Evolutionary conservation across 2,329 filamentous ascomycete species (phyloP).

Genomic region (Neofusicoccum parvum): DNA sequence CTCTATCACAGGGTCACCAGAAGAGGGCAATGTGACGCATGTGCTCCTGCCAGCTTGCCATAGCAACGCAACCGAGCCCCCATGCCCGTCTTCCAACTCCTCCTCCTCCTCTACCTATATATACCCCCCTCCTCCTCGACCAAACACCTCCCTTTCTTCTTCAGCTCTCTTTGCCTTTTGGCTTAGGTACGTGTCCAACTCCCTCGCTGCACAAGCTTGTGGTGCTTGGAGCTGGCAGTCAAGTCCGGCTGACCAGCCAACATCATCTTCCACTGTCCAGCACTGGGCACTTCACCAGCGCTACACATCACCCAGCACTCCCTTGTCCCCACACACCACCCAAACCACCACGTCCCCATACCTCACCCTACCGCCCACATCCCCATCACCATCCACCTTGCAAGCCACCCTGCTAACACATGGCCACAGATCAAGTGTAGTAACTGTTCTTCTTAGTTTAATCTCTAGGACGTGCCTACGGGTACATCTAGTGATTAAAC

Average conservation of each 20-base stretch:
- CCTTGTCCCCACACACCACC: too few relatives aligned
- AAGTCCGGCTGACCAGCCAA: too few relatives aligned
- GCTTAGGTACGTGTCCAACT: neutral
- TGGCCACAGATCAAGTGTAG: neutral
- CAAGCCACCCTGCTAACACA: too few relatives aligned
- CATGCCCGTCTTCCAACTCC: neutral
- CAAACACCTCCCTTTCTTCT: neutral
- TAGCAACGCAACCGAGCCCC: neutral
- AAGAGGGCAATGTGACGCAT: neutral
- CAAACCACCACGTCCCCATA: too few relatives aligned
- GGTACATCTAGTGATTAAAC: slow-evolving; percentile 31
- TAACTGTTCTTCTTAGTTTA: slow-evolving; percentile 10
- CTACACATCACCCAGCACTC: too few relatives aligned
- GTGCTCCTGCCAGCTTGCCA: neutral
- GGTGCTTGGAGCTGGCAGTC: too few relatives aligned
- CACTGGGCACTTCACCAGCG: too few relatives aligned
- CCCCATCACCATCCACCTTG: too few relatives aligned
- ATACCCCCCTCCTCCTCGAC: neutral
- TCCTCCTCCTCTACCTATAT: neutral
- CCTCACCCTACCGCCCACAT: too few relatives aligned
- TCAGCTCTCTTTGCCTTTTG: slow-evolving; percentile 10
- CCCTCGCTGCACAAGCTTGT: too few relatives aligned
- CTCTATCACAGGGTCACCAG: neutral
- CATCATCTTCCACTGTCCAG: too few relatives aligned
- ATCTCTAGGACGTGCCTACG: slow-evolving; percentile 4